Evolutionary conservation across 2,329 filamentous ascomycete species (phyloP).

Genomic region (Diaporthe longicolla): DNA sequence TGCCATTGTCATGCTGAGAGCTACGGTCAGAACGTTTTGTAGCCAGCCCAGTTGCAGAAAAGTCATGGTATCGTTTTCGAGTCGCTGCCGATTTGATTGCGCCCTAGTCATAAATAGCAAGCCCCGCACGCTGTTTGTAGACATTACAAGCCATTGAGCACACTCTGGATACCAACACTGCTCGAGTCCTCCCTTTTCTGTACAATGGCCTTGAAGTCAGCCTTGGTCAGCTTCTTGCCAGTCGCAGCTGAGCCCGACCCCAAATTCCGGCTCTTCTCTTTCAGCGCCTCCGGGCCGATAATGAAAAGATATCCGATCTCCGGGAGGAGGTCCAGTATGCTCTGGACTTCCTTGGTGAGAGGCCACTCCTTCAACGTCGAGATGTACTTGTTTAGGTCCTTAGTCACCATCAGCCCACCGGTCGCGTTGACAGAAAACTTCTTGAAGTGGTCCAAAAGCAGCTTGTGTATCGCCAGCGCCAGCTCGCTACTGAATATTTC

Average conservation of each 20-base stretch:
- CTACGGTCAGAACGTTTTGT: neutral
- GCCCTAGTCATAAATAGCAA: slow-evolving; percentile 9
- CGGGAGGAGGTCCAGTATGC: slow-evolving; percentile 85
- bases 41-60: neutral
- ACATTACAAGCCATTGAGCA: slow-evolving; percentile 74
- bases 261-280: slow-evolving; percentile 77
- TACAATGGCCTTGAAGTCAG: slow-evolving; percentile 87
- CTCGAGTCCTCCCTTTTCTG: slow-evolving; percentile 86
- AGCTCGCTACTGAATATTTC: slow-evolving; percentile 87
- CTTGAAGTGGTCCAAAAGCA: slow-evolving; percentile 94
- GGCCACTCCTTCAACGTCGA: slow-evolving; percentile 88
- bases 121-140: neutral
- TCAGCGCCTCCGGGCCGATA: slow-evolving; percentile 83
- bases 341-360: slow-evolving; percentile 76
- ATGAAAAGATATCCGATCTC: slow-evolving; percentile 98
- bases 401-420: slow-evolving; percentile 93
- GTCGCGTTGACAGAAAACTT: slow-evolving; percentile 94
- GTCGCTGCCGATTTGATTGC: slow-evolving; percentile 20
- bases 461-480: slow-evolving; percentile 80
- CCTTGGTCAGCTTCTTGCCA: slow-evolving; percentile 72
- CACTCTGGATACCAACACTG: slow-evolving; percentile 85
- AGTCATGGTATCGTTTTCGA: slow-evolving; percentile 43
- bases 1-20: neutral
- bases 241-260: slow-evolving; percentile 56
- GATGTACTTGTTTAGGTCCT: slow-evolving; percentile 95